Base-by-base conservation (phyloP, 2,329 filamentous ascomycete genomes). In the Celoporthe dispersa region DNA sequence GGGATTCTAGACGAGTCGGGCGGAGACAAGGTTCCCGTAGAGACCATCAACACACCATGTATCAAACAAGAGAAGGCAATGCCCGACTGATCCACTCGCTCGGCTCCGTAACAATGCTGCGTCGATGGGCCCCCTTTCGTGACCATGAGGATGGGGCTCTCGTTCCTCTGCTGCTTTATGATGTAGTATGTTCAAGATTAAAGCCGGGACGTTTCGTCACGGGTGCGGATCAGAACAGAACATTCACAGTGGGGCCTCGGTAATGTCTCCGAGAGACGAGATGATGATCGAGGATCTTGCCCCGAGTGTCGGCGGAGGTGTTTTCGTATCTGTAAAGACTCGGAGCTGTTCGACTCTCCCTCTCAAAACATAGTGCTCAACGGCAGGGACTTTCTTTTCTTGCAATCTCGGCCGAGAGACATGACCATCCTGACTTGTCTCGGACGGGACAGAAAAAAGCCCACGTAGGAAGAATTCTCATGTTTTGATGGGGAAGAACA, bases 211-310 rank as follows among this genome's bases (percentile, higher is more conserved):
- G 53, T 57, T 57, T 57, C 53, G 28, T 57, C 25, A 57, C 5
- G 28, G 57, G 31, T 60, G 57, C 16, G 57, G 14, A 22, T 60
- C 16, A 31, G 16, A 5, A 28, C 28, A 60, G 16, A 35, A 22
- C 57, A 60, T 57, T 7, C 19, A 37, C 31, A 22, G 33, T 37
- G 57, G 57, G 19, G 16, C 19, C 19, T 37, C 57, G 57, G 57
- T 37, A 60, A 60, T n/a, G 31, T 37, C 57, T 35, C 57, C 57
- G 57, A 37, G 57, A 60, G 31, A 60, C 57, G 33, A 60, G 57
- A 60, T 60, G 55, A 60, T 22, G 19, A 60, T 37, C 1, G 19
- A 37, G 11, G 14, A 33, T 33, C 28, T 31, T 57, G 25, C 53
- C 14, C 8, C 33, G 53, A 8, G 25, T 37, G 57, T 8, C 19